Conservation (phyloP, 305 asterid genomes). For the Fraxinus dipetala region DNA sequence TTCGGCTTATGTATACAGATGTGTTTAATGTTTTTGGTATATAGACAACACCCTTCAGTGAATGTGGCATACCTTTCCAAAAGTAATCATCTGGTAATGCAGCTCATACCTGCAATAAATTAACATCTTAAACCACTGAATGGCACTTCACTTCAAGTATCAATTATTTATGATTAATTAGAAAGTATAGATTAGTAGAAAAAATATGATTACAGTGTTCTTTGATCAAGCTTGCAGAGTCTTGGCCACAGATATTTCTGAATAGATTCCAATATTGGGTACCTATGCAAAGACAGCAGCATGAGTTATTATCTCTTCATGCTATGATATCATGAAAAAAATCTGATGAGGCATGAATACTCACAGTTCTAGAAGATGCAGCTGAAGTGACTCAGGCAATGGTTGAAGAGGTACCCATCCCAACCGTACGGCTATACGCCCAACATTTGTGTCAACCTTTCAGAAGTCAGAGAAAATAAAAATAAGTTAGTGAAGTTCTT, state of each 20-base stretch:
- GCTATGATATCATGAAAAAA: conserved; percentile 19
- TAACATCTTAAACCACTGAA: conserved; percentile 33
- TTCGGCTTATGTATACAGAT: conserved; percentile 19
- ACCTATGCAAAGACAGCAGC: conserved; percentile 49
- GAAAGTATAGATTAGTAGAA: conserved; percentile 7
- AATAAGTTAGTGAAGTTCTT: conserved; percentile 28
- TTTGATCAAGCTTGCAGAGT: conserved; percentile 98
- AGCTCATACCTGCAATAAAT: conserved; percentile 78
- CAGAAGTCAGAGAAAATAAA: conserved; percentile 26
- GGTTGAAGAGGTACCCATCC: conserved; percentile 99
- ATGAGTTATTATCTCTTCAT: conserved; percentile 26
- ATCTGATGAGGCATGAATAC: conserved; percentile 30
- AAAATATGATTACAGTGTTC: conserved; percentile 62
- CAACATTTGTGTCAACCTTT: conserved; percentile 99
- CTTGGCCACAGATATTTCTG: conserved; percentile 98
- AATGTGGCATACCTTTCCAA: conserved; percentile 77
- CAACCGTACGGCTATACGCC: conserved; percentile 95
- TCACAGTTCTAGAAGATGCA: conserved; percentile 94
- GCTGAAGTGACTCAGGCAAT: conserved; percentile 92
- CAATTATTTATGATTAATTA: conserved; percentile 11
- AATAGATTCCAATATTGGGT: conserved; percentile 90
- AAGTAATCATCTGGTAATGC: conserved; percentile 97
- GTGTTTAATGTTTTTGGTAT: neutral
- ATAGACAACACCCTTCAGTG: conserved; percentile 10
- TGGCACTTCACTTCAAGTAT: conserved; percentile 18